phyloP scores from a whole-genome alignment of 1,284 basidiomycete genomes.

The Malassezia vespertilionis region DNA sequence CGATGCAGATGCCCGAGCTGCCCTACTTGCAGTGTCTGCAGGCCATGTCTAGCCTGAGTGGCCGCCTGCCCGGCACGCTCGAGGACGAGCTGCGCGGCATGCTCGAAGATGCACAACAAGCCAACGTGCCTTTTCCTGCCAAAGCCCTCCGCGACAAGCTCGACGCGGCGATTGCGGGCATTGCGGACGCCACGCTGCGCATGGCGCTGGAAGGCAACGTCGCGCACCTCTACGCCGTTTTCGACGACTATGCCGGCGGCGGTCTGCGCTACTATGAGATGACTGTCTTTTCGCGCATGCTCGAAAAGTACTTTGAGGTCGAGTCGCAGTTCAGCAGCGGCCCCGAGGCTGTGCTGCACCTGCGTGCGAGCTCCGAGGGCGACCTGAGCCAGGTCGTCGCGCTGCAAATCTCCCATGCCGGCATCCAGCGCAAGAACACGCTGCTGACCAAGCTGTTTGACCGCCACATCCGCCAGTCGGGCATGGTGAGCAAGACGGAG shows the following conservation, averaged over 20 bases:
- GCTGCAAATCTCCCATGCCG: conserved; percentile 86
- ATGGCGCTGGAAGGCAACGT: conserved; percentile 54
- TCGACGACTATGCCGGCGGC: conserved; percentile 64
- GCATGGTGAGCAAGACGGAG: conserved; percentile 27
- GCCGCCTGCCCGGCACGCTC: conserved; percentile 66
- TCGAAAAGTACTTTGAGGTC: conserved; percentile 66
- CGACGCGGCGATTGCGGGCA: conserved; percentile 31
- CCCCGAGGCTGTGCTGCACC: conserved; percentile 73
- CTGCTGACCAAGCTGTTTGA: conserved; percentile 76
- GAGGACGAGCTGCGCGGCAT: conserved; percentile 73
- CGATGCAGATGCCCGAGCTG: conserved; percentile 70
- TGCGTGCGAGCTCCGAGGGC: conserved; percentile 85
- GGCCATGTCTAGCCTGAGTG: conserved; percentile 77
- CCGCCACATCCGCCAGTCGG: conserved; percentile 48
- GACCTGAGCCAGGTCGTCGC: conserved; percentile 77
- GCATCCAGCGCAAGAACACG: conserved; percentile 82
- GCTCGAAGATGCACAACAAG: conserved; percentile 64
- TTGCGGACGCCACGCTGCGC: conserved; percentile 13
- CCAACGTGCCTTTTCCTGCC: conserved; percentile 71
- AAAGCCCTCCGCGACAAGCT: conserved; percentile 68
- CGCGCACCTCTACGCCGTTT: conserved; percentile 61
- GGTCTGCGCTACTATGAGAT: conserved; percentile 83
- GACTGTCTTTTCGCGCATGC: conserved; percentile 60
- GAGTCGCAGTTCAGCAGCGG: conserved; percentile 88
- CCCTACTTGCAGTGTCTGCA: conserved; percentile 77